Percentiles rank a stretch among this genome's conserved stretches.
Evolutionary conservation across 1,284 basidiomycete genomes (phyloP).

Genomic region (Apiotrichum brassicae): DNA sequence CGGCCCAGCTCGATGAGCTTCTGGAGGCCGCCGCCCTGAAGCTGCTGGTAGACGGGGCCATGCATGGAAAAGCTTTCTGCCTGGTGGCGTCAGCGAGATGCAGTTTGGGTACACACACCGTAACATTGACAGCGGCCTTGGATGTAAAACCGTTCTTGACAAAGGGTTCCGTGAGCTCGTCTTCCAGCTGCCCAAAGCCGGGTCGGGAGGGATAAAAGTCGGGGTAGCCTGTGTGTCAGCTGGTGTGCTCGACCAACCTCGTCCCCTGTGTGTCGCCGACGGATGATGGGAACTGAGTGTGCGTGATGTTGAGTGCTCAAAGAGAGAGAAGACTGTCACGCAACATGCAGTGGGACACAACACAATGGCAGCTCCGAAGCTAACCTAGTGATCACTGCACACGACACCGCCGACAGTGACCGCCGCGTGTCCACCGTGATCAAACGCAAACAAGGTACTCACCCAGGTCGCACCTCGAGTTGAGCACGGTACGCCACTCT

Average conservation of each 20-base stretch:
- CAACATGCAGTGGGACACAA: too few relatives aligned
- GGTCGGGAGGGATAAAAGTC: conserved; percentile 79
- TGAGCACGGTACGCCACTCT: conserved; percentile 41
- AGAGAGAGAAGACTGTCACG: too few relatives aligned
- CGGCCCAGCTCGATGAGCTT: conserved; percentile 73
- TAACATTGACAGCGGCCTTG: conserved; percentile 52
- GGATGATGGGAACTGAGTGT: too few relatives aligned
- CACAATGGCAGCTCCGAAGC: too few relatives aligned
- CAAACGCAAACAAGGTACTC: conserved; percentile 6
- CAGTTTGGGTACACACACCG: background rate
- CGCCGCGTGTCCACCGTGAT: background rate
- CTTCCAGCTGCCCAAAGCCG: conserved; percentile 77
- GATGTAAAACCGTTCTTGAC: conserved; percentile 72
- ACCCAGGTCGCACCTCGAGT: conserved; percentile 42
- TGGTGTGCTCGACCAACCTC: too few relatives aligned
- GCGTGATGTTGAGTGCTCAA: too few relatives aligned
- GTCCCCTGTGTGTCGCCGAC: too few relatives aligned
- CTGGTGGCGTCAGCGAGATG: conserved; percentile 26
- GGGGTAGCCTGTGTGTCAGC: conserved; percentile 58
- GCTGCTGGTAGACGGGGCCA: conserved; percentile 51
- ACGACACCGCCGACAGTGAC: too few relatives aligned
- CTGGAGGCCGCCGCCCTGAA: conserved; percentile 53
- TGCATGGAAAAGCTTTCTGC: conserved; percentile 55
- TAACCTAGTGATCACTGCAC: too few relatives aligned
- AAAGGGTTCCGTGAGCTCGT: conserved; percentile 66